Conservation (phyloP, 805 yeast genomes). For the Monosporozyma siamensis region DNA sequence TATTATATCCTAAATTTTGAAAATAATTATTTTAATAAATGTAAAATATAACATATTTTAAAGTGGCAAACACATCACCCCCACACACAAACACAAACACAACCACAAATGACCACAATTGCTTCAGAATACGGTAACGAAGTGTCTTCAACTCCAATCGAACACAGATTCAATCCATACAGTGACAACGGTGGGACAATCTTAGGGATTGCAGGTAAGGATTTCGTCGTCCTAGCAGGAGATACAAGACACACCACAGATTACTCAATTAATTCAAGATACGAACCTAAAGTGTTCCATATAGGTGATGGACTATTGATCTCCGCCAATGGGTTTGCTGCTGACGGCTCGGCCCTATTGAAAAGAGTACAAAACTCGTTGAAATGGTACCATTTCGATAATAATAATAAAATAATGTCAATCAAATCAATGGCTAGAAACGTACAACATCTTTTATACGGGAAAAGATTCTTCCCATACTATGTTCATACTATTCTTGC, state of each 20-base stretch:
- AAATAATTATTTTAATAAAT: too few species aligned
- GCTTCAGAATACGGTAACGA: conserved; percentile 47
- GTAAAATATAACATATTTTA: too few species aligned
- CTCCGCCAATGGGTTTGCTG: conserved; percentile 94
- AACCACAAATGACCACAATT: conserved; percentile 32
- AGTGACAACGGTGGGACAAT: conserved; percentile 96
- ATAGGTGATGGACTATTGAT: conserved; percentile 82
- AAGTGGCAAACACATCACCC: neutral
- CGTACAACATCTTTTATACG: conserved; percentile 81
- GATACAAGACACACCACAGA: conserved; percentile 97
- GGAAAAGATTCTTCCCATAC: conserved; percentile 93
- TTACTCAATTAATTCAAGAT: conserved; percentile 84
- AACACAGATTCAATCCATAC: conserved; percentile 88
- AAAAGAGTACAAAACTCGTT: conserved; percentile 54
- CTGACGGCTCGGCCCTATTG: conserved; percentile 83
- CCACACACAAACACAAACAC: too few species aligned
- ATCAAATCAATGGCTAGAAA: conserved; percentile 77
- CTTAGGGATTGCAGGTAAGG: conserved; percentile 94
- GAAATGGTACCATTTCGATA: conserved; percentile 90
- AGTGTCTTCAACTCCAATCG: conserved; percentile 54
- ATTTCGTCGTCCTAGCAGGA: conserved; percentile 93
- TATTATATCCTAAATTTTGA: too few species aligned
- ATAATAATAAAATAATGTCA: conserved; percentile 57
- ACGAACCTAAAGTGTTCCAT: conserved; percentile 80
- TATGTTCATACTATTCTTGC: conserved; percentile 92